Conservation (phyloP, 768 basidiomycete genomes). For the Pleurotus cornucopiae region DNA sequence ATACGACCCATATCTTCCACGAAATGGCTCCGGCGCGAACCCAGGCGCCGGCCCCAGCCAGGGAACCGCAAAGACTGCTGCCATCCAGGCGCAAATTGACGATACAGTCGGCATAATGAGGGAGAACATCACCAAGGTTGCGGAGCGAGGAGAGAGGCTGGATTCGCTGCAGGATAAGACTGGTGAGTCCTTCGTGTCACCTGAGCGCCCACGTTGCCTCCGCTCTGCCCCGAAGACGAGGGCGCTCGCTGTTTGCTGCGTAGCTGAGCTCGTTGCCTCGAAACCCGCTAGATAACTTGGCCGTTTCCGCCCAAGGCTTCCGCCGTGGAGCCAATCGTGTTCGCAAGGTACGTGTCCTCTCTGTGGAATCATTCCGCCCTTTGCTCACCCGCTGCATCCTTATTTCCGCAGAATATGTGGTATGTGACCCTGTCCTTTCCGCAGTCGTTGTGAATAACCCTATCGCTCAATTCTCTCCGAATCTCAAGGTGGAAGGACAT, state of each 20-base stretch:
- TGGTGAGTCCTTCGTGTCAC: constrained; percentile 49
- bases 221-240: neutral
- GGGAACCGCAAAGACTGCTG: constrained; percentile 83
- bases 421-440: constrained; percentile 25
- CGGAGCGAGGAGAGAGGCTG: constrained; percentile 90
- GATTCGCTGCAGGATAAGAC: constrained; percentile 98
- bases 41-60: constrained; percentile 36
- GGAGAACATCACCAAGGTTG: constrained; percentile 95
- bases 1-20: constrained; percentile 97
- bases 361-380: neutral
- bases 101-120: constrained; percentile 97
- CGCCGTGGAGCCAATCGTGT: constrained; percentile 95
- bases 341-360: constrained; percentile 71
- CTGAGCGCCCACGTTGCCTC: constrained; percentile 4
- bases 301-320: constrained; percentile 99
- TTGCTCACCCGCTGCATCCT: constrained; percentile 2
- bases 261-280: neutral
- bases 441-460: neutral
- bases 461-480: constrained; percentile 7
- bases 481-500: constrained; percentile 89
- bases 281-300: constrained; percentile 73
- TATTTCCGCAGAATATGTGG: constrained; percentile 76
- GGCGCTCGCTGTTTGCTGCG: neutral
- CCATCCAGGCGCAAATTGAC: constrained; percentile 96
- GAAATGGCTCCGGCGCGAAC: constrained; percentile 64